Evolutionary conservation across 805 yeast genomes (phyloP).

Genomic region (Candida saitoana): DNA sequence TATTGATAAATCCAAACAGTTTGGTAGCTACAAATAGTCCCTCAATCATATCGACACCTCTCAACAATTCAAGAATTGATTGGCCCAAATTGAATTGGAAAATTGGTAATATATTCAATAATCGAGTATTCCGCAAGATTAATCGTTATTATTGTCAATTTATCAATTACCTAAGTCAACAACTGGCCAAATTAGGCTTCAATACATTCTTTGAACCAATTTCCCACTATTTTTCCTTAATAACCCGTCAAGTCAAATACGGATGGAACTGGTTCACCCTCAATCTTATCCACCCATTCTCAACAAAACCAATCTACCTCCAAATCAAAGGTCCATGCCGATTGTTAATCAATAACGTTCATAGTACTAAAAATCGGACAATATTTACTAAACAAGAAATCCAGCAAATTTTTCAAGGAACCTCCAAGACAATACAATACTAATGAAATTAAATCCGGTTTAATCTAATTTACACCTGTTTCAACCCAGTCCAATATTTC

Average conservation of each 20-base stretch:
- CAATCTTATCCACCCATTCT: slow-evolving; percentile 10
- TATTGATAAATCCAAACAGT: slow-evolving; percentile 35
- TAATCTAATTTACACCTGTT: too few relatives aligned
- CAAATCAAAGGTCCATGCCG: slow-evolving; percentile 25
- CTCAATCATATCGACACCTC: not conserved
- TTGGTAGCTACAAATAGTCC: slow-evolving; percentile 32
- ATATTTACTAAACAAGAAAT: slow-evolving; percentile 16
- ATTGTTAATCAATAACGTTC: slow-evolving; percentile 19
- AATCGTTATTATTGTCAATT: not conserved
- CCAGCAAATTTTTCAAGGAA: slow-evolving; percentile 7
- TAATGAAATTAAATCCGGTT: too few relatives aligned
- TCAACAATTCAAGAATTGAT: not conserved
- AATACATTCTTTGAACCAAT: not conserved
- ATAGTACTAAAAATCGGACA: slow-evolving; percentile 8
- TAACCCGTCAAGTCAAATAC: not conserved
- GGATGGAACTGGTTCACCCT: slow-evolving; percentile 8
- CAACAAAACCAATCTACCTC: slow-evolving; percentile 16
- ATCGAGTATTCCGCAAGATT: not conserved
- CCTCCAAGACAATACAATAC: not conserved
- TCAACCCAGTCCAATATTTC: not conserved
- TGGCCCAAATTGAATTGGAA: not conserved
- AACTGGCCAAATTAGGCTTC: not conserved
- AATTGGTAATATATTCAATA: not conserved
- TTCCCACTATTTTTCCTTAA: too few relatives aligned
- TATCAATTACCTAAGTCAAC: not conserved